These are phyloP conservation scores for Pyricularia pennisetigena DNA, from an alignment of 2,329 filamentous ascomycete species.

Conservation along the genomic window DNA sequence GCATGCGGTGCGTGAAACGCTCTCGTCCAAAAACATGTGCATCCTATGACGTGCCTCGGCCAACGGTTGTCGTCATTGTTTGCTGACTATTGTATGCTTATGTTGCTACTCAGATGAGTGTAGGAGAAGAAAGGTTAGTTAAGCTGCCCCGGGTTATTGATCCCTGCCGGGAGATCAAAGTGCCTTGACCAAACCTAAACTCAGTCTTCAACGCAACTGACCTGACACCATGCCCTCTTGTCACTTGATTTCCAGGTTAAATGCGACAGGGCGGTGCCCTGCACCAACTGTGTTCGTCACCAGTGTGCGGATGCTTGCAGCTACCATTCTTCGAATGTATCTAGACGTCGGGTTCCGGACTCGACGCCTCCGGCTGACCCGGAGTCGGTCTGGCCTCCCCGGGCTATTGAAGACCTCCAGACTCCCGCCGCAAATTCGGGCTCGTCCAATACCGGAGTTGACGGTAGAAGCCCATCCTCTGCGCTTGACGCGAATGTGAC, in stretches of 20 bases:
- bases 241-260: neutral
- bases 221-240: neutral
- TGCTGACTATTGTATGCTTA: neutral
- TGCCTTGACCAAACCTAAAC: neutral
- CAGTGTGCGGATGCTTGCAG: neutral
- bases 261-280: neutral
- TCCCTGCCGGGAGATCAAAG: neutral
- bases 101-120: neutral
- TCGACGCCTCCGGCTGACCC: neutral
- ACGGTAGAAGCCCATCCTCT: neutral
- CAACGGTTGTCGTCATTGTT: neutral
- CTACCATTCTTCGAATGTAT: neutral
- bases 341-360: neutral
- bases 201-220: neutral
- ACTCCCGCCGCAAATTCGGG: neutral
- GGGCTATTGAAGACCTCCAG: neutral
- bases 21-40: too few relatives aligned
- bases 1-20: neutral
- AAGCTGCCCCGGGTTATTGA: neutral
- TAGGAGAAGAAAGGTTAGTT: constrained; percentile 1
- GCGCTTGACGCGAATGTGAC: neutral
- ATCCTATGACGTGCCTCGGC: neutral
- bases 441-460: neutral
- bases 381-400: neutral
- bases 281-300: neutral